These are phyloP conservation scores for Phytophthora ohioensis DNA, from an alignment of 352 stramenopile species.

Conservation along the genomic window DNA sequence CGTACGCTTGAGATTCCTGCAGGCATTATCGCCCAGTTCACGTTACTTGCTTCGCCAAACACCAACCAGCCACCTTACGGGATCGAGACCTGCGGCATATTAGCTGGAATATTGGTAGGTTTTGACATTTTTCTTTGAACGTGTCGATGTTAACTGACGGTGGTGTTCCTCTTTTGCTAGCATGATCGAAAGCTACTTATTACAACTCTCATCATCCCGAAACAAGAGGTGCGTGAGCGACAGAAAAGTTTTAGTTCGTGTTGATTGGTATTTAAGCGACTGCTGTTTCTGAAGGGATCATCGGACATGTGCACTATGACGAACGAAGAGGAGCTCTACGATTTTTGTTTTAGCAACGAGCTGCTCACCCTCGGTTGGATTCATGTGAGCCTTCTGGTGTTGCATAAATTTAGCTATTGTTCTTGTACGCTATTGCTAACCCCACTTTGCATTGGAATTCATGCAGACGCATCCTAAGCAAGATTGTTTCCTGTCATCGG, in stretches of 20 bases:
- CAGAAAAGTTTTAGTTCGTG: background rate
- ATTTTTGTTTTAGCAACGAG: constrained; percentile 88
- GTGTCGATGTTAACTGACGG: background rate
- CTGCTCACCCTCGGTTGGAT: constrained; percentile 93
- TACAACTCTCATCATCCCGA: constrained; percentile 89
- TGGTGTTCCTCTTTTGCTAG: constrained; percentile 33
- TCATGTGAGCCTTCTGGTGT: constrained; percentile 62
- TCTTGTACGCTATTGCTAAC: background rate
- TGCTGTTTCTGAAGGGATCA: constrained; percentile 59
- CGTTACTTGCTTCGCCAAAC: constrained; percentile 80
- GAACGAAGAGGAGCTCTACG: constrained; percentile 90
- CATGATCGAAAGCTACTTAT: constrained; percentile 66
- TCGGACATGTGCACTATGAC: constrained; percentile 90
- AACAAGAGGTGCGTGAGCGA: constrained; percentile 70
- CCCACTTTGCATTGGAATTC: background rate
- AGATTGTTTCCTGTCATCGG: constrained; percentile 90
- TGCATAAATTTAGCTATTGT: background rate
- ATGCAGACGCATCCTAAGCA: constrained; percentile 87
- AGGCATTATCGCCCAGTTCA: constrained; percentile 81
- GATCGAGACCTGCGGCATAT: constrained; percentile 92
- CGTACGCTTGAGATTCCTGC: constrained; percentile 77
- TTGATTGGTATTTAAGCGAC: background rate
- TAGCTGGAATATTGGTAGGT: constrained; percentile 82
- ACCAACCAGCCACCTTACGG: constrained; percentile 77
- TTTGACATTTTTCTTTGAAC: background rate